phyloP scores from a whole-genome alignment of 1,284 basidiomycete genomes.

The Coniophora puteana region DNA sequence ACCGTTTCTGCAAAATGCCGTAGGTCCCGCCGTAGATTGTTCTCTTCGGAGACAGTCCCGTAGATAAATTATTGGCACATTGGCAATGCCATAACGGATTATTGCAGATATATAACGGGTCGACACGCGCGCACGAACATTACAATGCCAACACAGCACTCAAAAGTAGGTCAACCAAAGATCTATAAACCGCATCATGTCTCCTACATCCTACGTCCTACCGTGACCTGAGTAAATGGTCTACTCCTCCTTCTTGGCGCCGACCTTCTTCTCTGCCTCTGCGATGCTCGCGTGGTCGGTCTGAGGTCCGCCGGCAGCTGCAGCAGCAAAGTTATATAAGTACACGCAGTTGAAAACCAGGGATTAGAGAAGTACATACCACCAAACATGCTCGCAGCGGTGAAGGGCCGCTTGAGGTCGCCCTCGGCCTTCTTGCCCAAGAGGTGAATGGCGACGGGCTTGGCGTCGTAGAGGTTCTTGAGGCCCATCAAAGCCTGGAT shows the following conservation, averaged over 20 bases:
- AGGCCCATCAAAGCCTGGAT: constrained; percentile 89
- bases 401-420: constrained; percentile 91
- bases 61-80: no score
- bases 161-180: no score
- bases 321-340: constrained; percentile 3
- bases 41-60: no score
- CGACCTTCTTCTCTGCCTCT: constrained; percentile 81
- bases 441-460: constrained; percentile 76
- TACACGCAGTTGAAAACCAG: not conserved
- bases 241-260: constrained; percentile 78
- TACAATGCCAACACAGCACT: no score
- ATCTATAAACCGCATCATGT: no score
- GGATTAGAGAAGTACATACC: constrained; percentile 36
- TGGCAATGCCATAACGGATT: no score
- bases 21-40: no score
- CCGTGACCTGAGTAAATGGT: no score
- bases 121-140: no score
- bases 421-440: constrained; percentile 77
- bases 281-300: constrained; percentile 85
- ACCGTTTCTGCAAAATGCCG: no score
- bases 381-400: constrained; percentile 71
- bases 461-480: constrained; percentile 84
- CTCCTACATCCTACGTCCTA: no score
- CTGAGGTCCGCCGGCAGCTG: constrained; percentile 55
- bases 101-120: no score